Base-by-base conservation (phyloP, 2,329 filamentous ascomycete species). In the Sarocladium strictum region DNA sequence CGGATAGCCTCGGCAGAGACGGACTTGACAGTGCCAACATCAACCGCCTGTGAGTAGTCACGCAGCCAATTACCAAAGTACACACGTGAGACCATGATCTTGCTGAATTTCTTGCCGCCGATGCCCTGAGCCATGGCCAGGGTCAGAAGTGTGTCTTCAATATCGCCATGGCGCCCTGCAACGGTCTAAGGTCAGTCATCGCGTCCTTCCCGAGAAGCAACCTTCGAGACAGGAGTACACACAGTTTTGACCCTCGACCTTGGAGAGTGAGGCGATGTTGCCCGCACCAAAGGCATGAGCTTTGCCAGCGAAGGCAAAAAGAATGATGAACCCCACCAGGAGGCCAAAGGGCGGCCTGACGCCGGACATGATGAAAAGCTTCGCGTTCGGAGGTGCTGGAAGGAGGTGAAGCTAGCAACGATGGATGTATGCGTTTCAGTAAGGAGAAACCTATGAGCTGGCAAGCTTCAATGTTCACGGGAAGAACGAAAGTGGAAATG, bases 21-120 rank as follows among this genome's bases (percentile, higher is more conserved):
- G 63, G 86, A 83, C 75, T 96, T 96, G 72, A 96, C 83, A 3
- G 90, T 95, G 58, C 90, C 92, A 51, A 96, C 89, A 69, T 97
- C 92, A 63, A 96, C 89, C 58, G 91, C 92, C 71, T 97, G 92
- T 53, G 89, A 94, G 72, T 97, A 97, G 72, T 97, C 92, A 57
- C 81, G 83, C 32, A 96, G 82, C 92, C 92, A 96, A 76, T 96
- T 97, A 60, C 92, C 92, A 74, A 97, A 97, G 76, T 97, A 97
- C 59, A 95, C 89, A 58, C 91, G 84, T 59, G 92, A 89, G 58
- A 96, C 88, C 66, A 86, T 87, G 65, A 96, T 82, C 75, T 94
- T 94, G 76, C 81, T 84, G 72, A 96, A 96, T 65, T 92, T 95
- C 76, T 92, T 91, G 62, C 76, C 76, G 61, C 76, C 75, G 58